A percentile compares a stretch with the other conserved stretches of the same genome.
Evolutionary conservation across 1,284 basidiomycete genomes (phyloP).

Genomic region (Pseudozyma sp.): DNA sequence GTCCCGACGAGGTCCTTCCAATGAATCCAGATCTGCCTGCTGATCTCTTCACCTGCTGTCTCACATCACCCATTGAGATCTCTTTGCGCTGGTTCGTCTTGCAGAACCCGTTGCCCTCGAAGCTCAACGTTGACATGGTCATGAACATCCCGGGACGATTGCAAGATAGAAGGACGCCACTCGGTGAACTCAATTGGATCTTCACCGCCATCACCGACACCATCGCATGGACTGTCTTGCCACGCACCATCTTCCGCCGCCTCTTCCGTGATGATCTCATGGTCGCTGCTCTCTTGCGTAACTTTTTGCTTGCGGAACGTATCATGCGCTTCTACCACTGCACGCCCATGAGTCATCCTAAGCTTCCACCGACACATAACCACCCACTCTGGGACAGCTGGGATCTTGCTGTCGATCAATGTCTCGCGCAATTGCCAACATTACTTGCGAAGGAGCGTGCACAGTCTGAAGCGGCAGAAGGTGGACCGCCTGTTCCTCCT

Average conservation of each 20-base stretch:
- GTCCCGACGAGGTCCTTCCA: conserved; percentile 88
- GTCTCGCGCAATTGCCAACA: conserved; percentile 88
- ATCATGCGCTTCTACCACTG: conserved; percentile 99
- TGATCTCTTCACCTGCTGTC: conserved; percentile 95
- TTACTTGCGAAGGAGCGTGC: conserved; percentile 78
- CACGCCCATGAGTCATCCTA: conserved; percentile 92
- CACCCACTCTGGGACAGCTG: conserved; percentile 96
- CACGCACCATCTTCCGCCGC: conserved; percentile 90
- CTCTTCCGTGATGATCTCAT: conserved; percentile 95
- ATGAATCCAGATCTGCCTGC: conserved; percentile 96
- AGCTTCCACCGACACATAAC: conserved; percentile 91
- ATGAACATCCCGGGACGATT: conserved; percentile 95
- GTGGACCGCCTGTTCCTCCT: conserved; percentile 67
- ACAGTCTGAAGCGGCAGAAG: conserved; percentile 70
- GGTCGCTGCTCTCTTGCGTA: conserved; percentile 94
- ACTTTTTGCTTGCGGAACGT: conserved; percentile 94
- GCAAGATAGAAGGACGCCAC: conserved; percentile 92
- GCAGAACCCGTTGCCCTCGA: conserved; percentile 78
- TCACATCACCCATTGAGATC: conserved; percentile 98
- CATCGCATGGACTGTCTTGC: conserved; percentile 98
- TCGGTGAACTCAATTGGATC: conserved; percentile 99
- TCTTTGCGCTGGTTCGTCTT: conserved; percentile 93
- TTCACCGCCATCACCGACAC: conserved; percentile 99
- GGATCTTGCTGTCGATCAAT: conserved; percentile 97
- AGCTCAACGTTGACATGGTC: conserved; percentile 83